Base-by-base conservation (phyloP, 306 rosid genomes). In the Trifolium repens region DNA sequence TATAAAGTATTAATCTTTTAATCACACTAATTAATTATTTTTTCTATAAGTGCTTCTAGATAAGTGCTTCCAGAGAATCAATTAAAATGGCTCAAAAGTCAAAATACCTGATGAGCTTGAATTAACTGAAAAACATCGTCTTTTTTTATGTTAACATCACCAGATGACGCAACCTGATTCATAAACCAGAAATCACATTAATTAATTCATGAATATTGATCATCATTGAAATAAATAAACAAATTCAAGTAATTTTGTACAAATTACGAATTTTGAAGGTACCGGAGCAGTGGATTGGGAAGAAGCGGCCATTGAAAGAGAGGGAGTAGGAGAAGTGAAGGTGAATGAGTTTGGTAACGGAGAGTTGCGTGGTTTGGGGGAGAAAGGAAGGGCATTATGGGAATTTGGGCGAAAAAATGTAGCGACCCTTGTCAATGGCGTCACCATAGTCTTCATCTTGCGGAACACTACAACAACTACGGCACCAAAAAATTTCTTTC, bases 31-130 rank as follows among this genome's bases (percentile, higher is more conserved):
- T 24, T 24, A 58, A 24, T 13, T 1, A 32, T 30, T 2, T 27
- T 60, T 7, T 14, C 8, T 6, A 3, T 3, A 50, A 50, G 57
- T 50, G 57, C 19, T 47, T 4, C 53, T 47, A 47, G 0, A 19
- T 22, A 59, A 27, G 64, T 59, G 65, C 40, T 61, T 61, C 66
- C 5, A 60, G 42, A 30, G 5, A 30, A 60, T 60, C 5, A 3
- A 54, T 17, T 32, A 57, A 1, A 60, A 32, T 8, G 42, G 19
- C 5, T 32, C 0, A 14, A 43, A 37, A 37, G 8, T 32, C 0
- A 14, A 19, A 55, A 67, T 81, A 93, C 97, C 98, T 94, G 96
- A 84, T 91, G 98, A 64, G 90, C 87, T 76, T 80, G 91, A 87
- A 94, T 85, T 79, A 89, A 82, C 80, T 86, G 87, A 71, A 88